phyloP scores from a whole-genome alignment of 345 rosid genomes.

The Brassica rapa region DNA sequence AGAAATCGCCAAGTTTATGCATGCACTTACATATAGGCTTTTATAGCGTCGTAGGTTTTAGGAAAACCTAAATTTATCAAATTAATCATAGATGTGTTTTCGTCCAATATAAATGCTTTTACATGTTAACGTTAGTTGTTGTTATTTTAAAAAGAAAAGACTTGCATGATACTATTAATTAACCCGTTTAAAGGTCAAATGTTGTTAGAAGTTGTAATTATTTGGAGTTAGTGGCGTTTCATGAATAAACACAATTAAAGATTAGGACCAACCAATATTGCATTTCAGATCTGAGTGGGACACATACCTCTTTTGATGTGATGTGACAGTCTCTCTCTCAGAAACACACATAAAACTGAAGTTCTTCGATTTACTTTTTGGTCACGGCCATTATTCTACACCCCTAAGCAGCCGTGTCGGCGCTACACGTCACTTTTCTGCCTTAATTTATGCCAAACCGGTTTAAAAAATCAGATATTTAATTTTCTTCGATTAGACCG shows the following conservation, averaged over 20 bases:
- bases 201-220: neutral
- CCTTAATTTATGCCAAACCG: too few species aligned
- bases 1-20: neutral
- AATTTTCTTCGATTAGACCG: too few species aligned
- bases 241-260: neutral
- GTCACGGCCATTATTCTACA: neutral
- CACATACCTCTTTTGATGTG: constrained; percentile 5
- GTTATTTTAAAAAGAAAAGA: neutral
- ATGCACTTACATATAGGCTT: neutral
- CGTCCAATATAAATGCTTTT: neutral
- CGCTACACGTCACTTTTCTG: too few species aligned
- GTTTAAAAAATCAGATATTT: too few species aligned
- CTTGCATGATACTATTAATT: neutral
- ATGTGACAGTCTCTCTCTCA: neutral
- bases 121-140: neutral
- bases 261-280: constrained; percentile 11
- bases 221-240: neutral
- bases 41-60: neutral
- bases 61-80: constrained; percentile 1
- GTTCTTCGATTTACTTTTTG: too few species aligned
- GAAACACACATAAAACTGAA: neutral
- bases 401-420: too few species aligned
- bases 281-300: neutral
- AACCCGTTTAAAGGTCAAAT: too few species aligned
- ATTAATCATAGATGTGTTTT: neutral